phyloP scores from a whole-genome alignment of 306 rosid genomes.

The Alnus rubra region DNA sequence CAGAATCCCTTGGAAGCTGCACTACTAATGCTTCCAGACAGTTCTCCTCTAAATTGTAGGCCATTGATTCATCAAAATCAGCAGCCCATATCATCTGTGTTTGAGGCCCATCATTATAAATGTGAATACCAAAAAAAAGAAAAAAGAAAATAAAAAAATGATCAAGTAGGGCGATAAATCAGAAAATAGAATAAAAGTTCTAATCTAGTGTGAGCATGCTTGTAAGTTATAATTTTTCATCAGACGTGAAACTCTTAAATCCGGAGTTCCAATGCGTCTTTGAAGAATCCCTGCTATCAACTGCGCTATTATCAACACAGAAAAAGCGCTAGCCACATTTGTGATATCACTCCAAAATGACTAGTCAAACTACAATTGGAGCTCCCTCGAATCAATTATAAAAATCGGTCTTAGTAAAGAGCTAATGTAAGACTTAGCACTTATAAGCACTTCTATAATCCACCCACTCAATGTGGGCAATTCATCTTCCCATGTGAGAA shows the following conservation, averaged over 20 bases:
- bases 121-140: constrained; percentile 14
- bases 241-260: constrained; percentile 13
- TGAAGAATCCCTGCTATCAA: constrained; percentile 7
- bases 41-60: constrained; percentile 55
- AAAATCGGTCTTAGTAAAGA: too few species aligned
- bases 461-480: too few species aligned
- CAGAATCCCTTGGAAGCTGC: constrained; percentile 61
- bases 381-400: too few species aligned
- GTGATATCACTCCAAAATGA: too few species aligned
- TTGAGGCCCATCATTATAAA: constrained; percentile 26
- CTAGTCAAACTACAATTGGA: too few species aligned
- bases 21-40: constrained; percentile 70
- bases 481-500: too few species aligned
- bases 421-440: too few species aligned
- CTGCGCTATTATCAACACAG: neutral
- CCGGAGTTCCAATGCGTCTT: constrained; percentile 1
- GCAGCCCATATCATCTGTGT: constrained; percentile 99
- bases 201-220: constrained; percentile 11
- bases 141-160: neutral
- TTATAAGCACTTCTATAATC: too few species aligned
- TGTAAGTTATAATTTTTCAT: constrained; percentile 1
- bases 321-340: too few species aligned
- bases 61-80: constrained; percentile 81
- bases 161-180: constrained; percentile 7
- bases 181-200: constrained; percentile 1